Base-by-base conservation (phyloP, 148 eudicot species). In the Silene latifolia region DNA sequence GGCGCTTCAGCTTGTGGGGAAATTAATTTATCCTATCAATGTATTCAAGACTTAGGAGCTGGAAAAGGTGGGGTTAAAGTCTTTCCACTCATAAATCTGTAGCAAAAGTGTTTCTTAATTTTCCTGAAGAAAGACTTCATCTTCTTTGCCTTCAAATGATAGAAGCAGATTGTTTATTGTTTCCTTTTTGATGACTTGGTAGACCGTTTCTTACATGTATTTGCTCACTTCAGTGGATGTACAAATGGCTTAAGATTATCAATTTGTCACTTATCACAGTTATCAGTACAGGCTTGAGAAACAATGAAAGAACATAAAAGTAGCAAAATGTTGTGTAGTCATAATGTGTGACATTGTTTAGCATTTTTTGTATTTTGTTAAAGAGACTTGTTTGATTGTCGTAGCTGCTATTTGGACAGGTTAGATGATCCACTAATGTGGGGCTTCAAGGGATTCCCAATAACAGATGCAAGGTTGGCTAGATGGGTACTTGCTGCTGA, bases 401-500 rank as follows among this genome's bases (percentile, higher is more conserved):
- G 62, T 11, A 48, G 44, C 27, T 60, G 44, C 74, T 76, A 20
- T 20, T 42, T 66, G 71, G 82, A 68, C 93, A 94, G 98, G 86
- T 85, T 95, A 84, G 99, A 95, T 85, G 99, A 95, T 79, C 99
- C 99, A 65, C 84, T 90, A 23, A 88, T 95, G 90, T 92, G 99
- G 99, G 97, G 93, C 69, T 85, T 90, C 75, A 92, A 87, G 85
- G 96, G 91, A 51, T 95, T 95, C 44, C 99, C 99, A 27, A 76
- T 75, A 25, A 77, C 80, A 62, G 87, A 95, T 83, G 84, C 90
- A 20, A 80, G 81, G 29, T 75, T 95, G 76, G 93, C 83, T 19
- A 83, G 99, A 75, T 95, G 97, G 99, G 97, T 86, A 67, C 89
- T 95, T 62, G 84, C 99, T 75, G 97, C 99, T 47, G 97, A 95